Evolutionary conservation across 2,329 filamentous ascomycete species (phyloP), one percentile per base, ranked within the genome.

Genomic region (Neonectria magnoliae): DNA sequence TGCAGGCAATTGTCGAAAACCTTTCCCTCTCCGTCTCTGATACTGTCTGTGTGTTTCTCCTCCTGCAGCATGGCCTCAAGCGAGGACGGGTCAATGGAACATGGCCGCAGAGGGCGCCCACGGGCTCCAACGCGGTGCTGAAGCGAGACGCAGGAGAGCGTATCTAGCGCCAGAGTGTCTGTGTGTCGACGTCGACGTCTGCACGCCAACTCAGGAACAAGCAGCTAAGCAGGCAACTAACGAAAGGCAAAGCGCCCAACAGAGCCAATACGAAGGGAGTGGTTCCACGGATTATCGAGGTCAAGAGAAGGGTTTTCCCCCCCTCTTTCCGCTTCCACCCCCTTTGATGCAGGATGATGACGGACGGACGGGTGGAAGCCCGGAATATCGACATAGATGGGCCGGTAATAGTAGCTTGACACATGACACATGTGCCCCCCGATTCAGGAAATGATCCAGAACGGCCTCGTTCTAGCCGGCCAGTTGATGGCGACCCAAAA

Each of bases 131-230:
- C 31, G 38, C 41, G 29, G 56, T 64, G 60, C 69, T 70, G 70
- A 73, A 73, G 71, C 72, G 69, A 71, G 71, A 74, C 60, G 71
- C 70, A 74, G 72, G 71, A 74, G 72, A 69, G 62, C 41, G 61
- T 59, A 71, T 48, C 55, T 59, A 59, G 56, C 42, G 61, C 27
- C 27, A 13, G 57, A 55, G 20, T 59, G 60, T 59, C 61, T 63
- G 55, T 69, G 69, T 67, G 71, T 66, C 54, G 61, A 55, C 52
- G 36, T 38, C 36, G 36, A 38, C 14, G 31, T 60, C 68, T 65
- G 64, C 66, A 64, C 62, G 56, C 60, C 71, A 71, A 53, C 55
- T 64, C 64, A 70, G 69, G 69, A 68, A 70, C 71, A 63, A 64
- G 62, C 53, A 68, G 64, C 68, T 66, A 73, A 54, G 50, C 29